Evolutionary conservation across 768 basidiomycete genomes (phyloP).

Genomic region (Gelatoporia subvermispora): DNA sequence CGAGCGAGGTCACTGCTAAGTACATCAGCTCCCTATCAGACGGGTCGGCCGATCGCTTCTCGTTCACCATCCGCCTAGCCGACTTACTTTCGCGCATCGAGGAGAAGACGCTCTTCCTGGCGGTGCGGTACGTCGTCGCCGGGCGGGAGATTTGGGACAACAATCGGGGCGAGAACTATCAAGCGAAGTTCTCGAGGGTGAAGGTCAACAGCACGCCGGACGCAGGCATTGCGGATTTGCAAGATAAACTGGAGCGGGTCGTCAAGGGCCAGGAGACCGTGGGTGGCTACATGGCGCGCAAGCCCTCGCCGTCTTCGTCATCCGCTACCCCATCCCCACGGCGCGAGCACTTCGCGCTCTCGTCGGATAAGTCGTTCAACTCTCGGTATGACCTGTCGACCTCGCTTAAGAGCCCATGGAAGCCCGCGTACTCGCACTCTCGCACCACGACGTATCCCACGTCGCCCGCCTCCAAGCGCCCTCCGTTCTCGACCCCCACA

Average conservation of each 20-base stretch:
- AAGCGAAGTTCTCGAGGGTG: constrained; percentile 56
- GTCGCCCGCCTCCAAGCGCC: constrained; percentile 16
- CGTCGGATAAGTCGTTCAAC: constrained; percentile 35
- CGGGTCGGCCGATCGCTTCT: constrained; percentile 62
- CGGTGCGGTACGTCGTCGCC: constrained; percentile 64
- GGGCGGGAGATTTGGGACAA: constrained; percentile 92
- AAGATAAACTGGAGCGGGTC: constrained; percentile 64
- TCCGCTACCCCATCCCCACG: constrained; percentile 14
- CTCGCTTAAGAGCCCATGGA: constrained; percentile 48
- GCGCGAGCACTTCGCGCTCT: constrained; percentile 18
- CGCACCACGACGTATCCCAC: constrained; percentile 48
- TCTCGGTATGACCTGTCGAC: constrained; percentile 55
- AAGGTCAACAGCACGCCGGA: constrained; percentile 19
- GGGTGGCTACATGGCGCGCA: constrained; percentile 20
- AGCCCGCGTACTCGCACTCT: constrained; percentile 25
- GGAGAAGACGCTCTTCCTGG: constrained; percentile 78
- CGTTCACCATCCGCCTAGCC: constrained; percentile 69
- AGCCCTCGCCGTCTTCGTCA: constrained; percentile 9
- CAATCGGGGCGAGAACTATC: constrained; percentile 75
- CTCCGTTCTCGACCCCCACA: constrained; percentile 32
- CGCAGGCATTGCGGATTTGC: constrained; percentile 54
- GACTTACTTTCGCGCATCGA: constrained; percentile 76
- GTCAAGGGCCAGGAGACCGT: constrained; percentile 30
- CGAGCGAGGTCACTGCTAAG: constrained; percentile 82
- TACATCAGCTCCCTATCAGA: constrained; percentile 44